Evolutionary conservation across 495 filamentous ascomycete species (phyloP).

Genomic region (Symbiotaphrina buchneri): DNA sequence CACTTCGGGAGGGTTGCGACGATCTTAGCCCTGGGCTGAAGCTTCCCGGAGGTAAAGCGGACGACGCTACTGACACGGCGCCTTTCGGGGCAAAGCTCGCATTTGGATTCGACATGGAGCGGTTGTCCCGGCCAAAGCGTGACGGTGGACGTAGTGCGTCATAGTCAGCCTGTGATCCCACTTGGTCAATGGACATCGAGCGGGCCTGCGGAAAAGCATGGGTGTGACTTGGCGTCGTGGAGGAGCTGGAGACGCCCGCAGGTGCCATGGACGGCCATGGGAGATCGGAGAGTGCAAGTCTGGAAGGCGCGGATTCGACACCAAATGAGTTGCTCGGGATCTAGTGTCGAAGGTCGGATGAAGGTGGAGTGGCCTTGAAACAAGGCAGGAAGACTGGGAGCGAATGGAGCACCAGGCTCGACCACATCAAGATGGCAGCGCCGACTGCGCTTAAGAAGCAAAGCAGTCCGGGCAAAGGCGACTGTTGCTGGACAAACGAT

Average conservation of each 20-base stretch:
- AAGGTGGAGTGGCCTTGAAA: too few species aligned
- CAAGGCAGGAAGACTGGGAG: too few species aligned
- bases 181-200: constrained; percentile 13
- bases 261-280: too few species aligned
- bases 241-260: constrained; percentile 35
- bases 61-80: constrained; percentile 34
- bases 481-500: too few species aligned
- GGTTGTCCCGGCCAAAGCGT: constrained; percentile 19
- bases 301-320: too few species aligned
- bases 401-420: too few species aligned
- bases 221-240: constrained; percentile 51
- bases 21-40: constrained; percentile 82
- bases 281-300: too few species aligned
- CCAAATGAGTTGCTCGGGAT: too few species aligned
- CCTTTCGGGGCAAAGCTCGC: constrained; percentile 34
- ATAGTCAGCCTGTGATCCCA: constrained; percentile 24
- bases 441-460: too few species aligned
- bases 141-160: constrained; percentile 17
- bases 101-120: constrained; percentile 36
- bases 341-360: too few species aligned
- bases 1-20: constrained; percentile 39
- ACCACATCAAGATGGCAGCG: too few species aligned
- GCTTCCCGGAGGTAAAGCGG: constrained; percentile 55
- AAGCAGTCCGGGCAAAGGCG: too few species aligned
- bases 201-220: constrained; percentile 16